Conservation (phyloP, 2,329 filamentous ascomycete genomes). For the Ceratocystis harringtonii region DNA sequence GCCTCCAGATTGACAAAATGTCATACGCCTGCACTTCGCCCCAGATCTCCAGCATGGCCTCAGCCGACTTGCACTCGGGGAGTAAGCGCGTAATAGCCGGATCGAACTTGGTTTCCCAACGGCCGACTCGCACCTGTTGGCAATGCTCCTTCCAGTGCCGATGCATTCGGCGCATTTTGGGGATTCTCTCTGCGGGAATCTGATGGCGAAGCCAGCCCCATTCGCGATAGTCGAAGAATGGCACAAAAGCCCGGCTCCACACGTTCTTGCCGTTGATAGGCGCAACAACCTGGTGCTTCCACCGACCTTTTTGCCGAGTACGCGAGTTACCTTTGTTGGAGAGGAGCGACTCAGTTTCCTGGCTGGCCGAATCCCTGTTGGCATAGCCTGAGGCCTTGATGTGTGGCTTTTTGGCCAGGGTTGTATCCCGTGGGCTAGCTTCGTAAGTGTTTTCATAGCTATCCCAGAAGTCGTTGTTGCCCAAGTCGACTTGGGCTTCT, state of each 20-base stretch:
- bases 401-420: neutral
- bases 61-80: slow-evolving; percentile 12
- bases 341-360: neutral
- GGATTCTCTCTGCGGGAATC: slow-evolving; percentile 1
- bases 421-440: neutral
- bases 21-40: neutral
- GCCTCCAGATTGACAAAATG: slow-evolving; percentile 8
- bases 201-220: slow-evolving; percentile 17
- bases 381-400: neutral
- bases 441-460: slow-evolving; percentile 9
- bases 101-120: slow-evolving; percentile 3
- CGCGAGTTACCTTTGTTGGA: neutral
- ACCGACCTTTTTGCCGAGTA: neutral
- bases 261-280: slow-evolving; percentile 1
- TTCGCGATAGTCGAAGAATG: slow-evolving; percentile 17
- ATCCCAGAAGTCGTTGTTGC: neutral
- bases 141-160: slow-evolving; percentile 18
- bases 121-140: neutral
- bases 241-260: slow-evolving; percentile 5
- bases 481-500: neutral
- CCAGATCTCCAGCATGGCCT: slow-evolving; percentile 26
- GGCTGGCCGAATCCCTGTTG: neutral
- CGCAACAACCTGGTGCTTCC: slow-evolving; percentile 10
- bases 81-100: neutral
- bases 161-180: slow-evolving; percentile 8